These are phyloP conservation scores for Excoecaria cochinchinensis DNA, from an alignment of 345 rosid species.

Conservation along the genomic window DNA sequence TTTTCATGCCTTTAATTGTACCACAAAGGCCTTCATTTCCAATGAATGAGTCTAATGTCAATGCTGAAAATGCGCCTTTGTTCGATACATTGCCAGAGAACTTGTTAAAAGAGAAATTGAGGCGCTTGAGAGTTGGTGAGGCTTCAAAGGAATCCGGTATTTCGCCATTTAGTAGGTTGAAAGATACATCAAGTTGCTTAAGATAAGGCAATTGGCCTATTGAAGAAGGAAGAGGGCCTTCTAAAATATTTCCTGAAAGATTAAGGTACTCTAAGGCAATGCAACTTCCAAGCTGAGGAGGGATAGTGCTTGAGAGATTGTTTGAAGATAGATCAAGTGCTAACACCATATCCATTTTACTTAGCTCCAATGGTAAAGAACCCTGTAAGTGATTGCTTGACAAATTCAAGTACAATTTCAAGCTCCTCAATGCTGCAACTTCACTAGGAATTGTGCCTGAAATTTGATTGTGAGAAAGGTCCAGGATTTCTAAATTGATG, in stretches of 20 bases:
- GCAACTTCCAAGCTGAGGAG: constrained; percentile 77
- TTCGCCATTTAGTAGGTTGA: constrained; percentile 57
- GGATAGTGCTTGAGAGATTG: constrained; percentile 63
- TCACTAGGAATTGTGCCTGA: constrained; percentile 63
- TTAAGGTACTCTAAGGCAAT: constrained; percentile 83
- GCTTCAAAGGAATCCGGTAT: constrained; percentile 61
- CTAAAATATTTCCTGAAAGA: constrained; percentile 59
- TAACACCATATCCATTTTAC: constrained; percentile 96
- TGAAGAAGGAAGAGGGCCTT: constrained; percentile 61
- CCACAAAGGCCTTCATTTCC: constrained; percentile 78
- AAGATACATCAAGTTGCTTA: constrained; percentile 57
- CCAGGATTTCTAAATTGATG: constrained; percentile 75
- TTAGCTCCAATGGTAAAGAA: constrained; percentile 65
- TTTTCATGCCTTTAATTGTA: constrained; percentile 62
- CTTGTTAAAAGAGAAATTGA: constrained; percentile 75
- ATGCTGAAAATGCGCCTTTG: constrained; percentile 55
- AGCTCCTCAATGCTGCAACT: constrained; percentile 66
- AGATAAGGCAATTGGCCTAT: constrained; percentile 78
- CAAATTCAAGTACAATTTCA: constrained; percentile 83
- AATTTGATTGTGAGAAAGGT: constrained; percentile 71
- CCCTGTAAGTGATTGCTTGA: constrained; percentile 75
- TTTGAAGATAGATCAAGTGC: constrained; percentile 82
- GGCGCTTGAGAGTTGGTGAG: constrained; percentile 55
- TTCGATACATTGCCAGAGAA: constrained; percentile 67
- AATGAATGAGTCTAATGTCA: constrained; percentile 61